phyloP scores from a whole-genome alignment of 176 grass and related monocot species.

The Carex pumila region DNA sequence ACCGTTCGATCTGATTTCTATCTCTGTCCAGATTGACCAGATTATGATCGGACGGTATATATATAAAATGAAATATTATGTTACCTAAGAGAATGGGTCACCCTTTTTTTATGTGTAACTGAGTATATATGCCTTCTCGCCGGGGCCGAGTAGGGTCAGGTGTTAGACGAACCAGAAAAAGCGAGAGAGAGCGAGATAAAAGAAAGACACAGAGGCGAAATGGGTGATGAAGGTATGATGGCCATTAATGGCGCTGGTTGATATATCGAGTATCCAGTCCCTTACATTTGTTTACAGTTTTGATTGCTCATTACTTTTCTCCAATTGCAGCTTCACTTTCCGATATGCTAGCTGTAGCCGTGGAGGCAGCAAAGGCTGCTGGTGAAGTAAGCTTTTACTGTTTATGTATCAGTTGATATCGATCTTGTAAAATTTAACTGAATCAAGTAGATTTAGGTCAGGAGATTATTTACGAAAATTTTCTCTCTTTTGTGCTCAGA shows the following conservation, averaged over 20 bases:
- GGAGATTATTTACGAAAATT: not conserved
- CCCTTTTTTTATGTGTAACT: no score
- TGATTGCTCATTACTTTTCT: not conserved
- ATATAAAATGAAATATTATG: no score
- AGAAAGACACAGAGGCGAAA: not conserved
- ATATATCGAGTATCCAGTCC: not conserved
- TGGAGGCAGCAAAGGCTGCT: slow-evolving; percentile 65
- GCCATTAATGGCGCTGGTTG: not conserved
- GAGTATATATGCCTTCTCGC: not conserved
- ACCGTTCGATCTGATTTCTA: no score
- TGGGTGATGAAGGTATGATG: not conserved
- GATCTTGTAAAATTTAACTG: not conserved
- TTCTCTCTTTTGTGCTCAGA: slow-evolving; percentile 22
- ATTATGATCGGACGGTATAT: no score
- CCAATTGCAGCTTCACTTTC: slow-evolving; percentile 13
- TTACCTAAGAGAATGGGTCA: no score
- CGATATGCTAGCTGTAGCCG: slow-evolving; percentile 62
- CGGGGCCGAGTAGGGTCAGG: not conserved
- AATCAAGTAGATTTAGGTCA: not conserved
- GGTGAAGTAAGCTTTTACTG: slow-evolving; percentile 45
- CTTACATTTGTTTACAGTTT: not conserved
- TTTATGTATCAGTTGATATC: not conserved
- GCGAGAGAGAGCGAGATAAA: no score
- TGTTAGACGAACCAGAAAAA: not conserved
- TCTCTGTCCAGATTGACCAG: no score